phyloP scores from a whole-genome alignment of 495 filamentous ascomycete genomes.

The Lophiostoma macrostomum region DNA sequence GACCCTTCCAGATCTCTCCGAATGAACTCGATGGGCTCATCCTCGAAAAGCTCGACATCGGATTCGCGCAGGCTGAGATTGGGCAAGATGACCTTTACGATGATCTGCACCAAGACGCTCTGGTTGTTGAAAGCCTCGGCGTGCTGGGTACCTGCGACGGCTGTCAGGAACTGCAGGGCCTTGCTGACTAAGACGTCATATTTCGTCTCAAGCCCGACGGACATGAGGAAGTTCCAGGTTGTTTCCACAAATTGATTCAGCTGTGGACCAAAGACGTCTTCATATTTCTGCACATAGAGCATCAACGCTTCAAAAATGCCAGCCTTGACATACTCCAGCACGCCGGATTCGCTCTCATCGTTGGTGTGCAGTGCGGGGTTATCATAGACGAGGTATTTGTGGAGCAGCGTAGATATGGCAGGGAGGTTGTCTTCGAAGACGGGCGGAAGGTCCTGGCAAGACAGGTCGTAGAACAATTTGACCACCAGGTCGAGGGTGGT shows the following conservation, averaged over 20 bases:
- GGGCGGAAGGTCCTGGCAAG: slow-evolving; percentile 92
- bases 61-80: slow-evolving; percentile 87
- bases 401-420: slow-evolving; percentile 70
- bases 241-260: slow-evolving; percentile 78
- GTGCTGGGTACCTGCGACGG: slow-evolving; percentile 74
- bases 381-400: slow-evolving; percentile 90
- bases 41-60: slow-evolving; percentile 93
- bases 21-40: slow-evolving; percentile 99
- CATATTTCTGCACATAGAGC: slow-evolving; percentile 87
- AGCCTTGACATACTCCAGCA: slow-evolving; percentile 79
- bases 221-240: slow-evolving; percentile 87
- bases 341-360: slow-evolving; percentile 82
- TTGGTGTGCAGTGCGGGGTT: slow-evolving; percentile 75
- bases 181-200: slow-evolving; percentile 95
- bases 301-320: slow-evolving; percentile 87
- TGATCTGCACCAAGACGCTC: slow-evolving; percentile 70
- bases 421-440: slow-evolving; percentile 83
- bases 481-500: slow-evolving; percentile 79
- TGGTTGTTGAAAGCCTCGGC: slow-evolving; percentile 82
- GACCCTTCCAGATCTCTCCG: slow-evolving; percentile 93
- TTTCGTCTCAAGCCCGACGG: slow-evolving; percentile 79
- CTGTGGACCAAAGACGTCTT: slow-evolving; percentile 80
- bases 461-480: slow-evolving; percentile 92
- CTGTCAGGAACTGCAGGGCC: slow-evolving; percentile 88
- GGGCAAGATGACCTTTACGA: slow-evolving; percentile 91